Evolutionary conservation across 75 land plant species (phyloP).

Genomic region (Selaginella moellendorffii): DNA sequence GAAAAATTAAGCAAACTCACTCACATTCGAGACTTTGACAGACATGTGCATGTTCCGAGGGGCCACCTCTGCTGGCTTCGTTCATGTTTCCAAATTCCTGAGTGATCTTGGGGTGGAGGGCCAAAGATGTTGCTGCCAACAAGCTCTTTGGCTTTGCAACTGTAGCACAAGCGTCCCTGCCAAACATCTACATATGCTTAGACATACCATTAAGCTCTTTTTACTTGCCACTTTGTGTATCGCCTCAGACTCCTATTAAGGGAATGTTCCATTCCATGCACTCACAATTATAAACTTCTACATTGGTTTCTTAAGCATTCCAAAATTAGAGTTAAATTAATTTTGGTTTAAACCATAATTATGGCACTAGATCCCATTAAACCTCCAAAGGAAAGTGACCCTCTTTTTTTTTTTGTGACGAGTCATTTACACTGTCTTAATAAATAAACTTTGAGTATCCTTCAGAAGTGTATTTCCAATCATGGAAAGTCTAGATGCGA

Average conservation of each 20-base stretch:
- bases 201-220: constrained; percentile 73
- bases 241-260: constrained; percentile 73
- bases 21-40: constrained; percentile 77
- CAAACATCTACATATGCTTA: constrained; percentile 33
- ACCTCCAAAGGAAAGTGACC: too few relatives aligned
- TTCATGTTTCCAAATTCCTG: constrained; percentile 17
- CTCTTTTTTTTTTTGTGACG: too few relatives aligned
- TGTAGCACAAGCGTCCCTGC: background rate
- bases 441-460: too few relatives aligned
- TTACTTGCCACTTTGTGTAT: constrained; percentile 88
- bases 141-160: constrained; percentile 55
- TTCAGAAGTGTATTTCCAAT: too few relatives aligned
- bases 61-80: constrained; percentile 28
- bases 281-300: too few relatives aligned
- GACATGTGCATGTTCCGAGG: constrained; percentile 50
- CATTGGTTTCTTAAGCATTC: too few relatives aligned
- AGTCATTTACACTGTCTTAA: too few relatives aligned
- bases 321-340: too few relatives aligned
- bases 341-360: too few relatives aligned
- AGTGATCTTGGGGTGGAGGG: constrained; percentile 38
- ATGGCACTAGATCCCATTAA: too few relatives aligned
- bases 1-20: constrained; percentile 9
- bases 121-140: constrained; percentile 81
- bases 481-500: too few relatives aligned
- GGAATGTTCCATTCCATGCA: too few relatives aligned